Base-by-base conservation (phyloP, 805 yeast species). In the Vanderwaltozyma polyspora region DNA sequence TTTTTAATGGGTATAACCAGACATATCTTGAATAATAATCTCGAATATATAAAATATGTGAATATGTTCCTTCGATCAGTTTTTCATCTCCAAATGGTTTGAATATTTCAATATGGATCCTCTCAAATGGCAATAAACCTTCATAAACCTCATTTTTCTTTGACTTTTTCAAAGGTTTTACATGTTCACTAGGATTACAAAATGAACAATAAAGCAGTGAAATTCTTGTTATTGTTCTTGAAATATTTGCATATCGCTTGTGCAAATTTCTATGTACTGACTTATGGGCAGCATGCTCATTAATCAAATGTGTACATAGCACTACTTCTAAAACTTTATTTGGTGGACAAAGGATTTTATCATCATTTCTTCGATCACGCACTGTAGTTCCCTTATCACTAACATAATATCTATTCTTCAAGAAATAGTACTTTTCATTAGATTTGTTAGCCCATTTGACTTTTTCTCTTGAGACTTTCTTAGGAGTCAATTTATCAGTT, bases 41-140 rank as follows among this genome's bases (percentile, higher is more conserved):
- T 32, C 57, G 44, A 16, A 46, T 44, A 32, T 42, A 51, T 26
- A 56, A 33, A 8, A 56, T 40, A 28, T 51, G 45, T 7, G 53
- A 37, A 36, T 45, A 56, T 25, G 37, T 44, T 4, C 46, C 48
- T 30, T 46, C 58, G 16, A 57, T 46, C 3, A n/a, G 15, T 13
- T 39, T 40, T n/a, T n/a, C n/a, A 19, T 38, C 43, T 3, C 33
- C 40, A 33, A 48, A 54, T 9, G 59, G 57, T 28, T 46, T 38
- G 23, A 57, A 43, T 1, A 55, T 35, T 33, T 57, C 62, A 16
- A 57, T 32, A 32, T 55, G 60, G 5, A 56, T 41, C 37, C 55
- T 44, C 28, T 49, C 57, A 6, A 48, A 35, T 1, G 58, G 59
- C 38, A 50, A 22, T 19, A 49, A 19, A 11, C 39, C 37, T 27